Percentiles rank a stretch among this genome's conserved stretches.
phyloP scores from a whole-genome alignment of 257 asterid genomes.

The Henckelia pumila region DNA sequence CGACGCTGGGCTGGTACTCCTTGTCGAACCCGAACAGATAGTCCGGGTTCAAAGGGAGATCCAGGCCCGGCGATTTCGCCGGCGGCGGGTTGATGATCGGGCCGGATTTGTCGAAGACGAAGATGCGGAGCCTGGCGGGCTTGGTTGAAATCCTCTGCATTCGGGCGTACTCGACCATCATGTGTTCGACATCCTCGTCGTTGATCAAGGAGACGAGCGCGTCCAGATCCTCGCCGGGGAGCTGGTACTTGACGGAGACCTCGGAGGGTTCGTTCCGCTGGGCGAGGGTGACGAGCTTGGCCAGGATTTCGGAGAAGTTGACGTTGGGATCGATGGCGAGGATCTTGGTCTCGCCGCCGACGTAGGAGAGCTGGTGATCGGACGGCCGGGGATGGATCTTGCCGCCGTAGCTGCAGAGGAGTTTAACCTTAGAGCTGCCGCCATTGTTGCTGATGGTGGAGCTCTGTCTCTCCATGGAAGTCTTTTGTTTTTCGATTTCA shows the following conservation, averaged over 20 bases:
- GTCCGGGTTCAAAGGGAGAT: conserved; percentile 52
- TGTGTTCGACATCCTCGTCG: conserved; percentile 81
- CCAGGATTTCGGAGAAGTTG: conserved; percentile 44
- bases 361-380: conserved; percentile 56
- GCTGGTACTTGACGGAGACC: conserved; percentile 55
- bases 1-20: conserved; percentile 45
- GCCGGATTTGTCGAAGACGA: conserved; percentile 37
- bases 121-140: conserved; percentile 57
- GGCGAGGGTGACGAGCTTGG: conserved; percentile 42
- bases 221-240: conserved; percentile 74
- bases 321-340: conserved; percentile 60
- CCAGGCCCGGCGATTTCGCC: conserved; percentile 26
- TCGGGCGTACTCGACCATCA: conserved; percentile 83
- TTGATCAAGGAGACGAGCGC: conserved; percentile 59
- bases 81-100: not conserved
- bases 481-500: conserved; percentile 17
- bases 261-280: conserved; percentile 19
- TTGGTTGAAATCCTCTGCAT: conserved; percentile 40
- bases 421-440: conserved; percentile 38
- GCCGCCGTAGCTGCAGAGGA: conserved; percentile 82
- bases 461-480: conserved; percentile 37
- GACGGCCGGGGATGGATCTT: conserved; percentile 52
- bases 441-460: conserved; percentile 23
- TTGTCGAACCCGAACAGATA: conserved; percentile 80
- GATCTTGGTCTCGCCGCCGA: conserved; percentile 82